Percentiles rank a stretch among this genome's conserved stretches.
phyloP scores from a whole-genome alignment of 805 yeast species.

The Ogataea dorogensis region DNA sequence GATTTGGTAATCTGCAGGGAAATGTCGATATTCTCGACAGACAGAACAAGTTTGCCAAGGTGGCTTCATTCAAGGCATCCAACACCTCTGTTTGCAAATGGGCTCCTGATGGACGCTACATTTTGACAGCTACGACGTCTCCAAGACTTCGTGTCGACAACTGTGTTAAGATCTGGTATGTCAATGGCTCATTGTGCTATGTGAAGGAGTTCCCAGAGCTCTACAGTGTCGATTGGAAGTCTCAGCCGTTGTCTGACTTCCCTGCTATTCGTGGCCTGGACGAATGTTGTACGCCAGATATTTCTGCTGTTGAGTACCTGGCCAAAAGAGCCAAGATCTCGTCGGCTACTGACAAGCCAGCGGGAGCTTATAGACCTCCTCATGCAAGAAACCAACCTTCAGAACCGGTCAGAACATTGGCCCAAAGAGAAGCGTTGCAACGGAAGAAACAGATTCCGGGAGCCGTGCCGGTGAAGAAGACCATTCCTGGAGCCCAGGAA shows the following conservation, averaged over 20 bases:
- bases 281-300: slow-evolving; percentile 67
- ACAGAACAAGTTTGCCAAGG: slow-evolving; percentile 74
- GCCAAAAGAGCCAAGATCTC: slow-evolving; percentile 39
- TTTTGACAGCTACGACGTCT: slow-evolving; percentile 93
- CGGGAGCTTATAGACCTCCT: slow-evolving; percentile 96
- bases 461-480: slow-evolving; percentile 31
- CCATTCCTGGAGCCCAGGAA: slow-evolving; percentile 56
- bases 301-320: slow-evolving; percentile 60
- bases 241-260: slow-evolving; percentile 52
- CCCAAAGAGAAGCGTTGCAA: slow-evolving; percentile 51
- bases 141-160: slow-evolving; percentile 97
- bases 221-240: slow-evolving; percentile 81
- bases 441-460: slow-evolving; percentile 30
- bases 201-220: slow-evolving; percentile 80
- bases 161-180: slow-evolving; percentile 92
- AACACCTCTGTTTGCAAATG: slow-evolving; percentile 96
- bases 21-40: slow-evolving; percentile 93
- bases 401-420: slow-evolving; percentile 47
- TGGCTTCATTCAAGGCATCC: slow-evolving; percentile 82
- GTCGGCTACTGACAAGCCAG: slow-evolving; percentile 46
- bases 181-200: slow-evolving; percentile 76
- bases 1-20: slow-evolving; percentile 97
- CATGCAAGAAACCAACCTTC: slow-evolving; percentile 60
- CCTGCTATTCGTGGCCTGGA: slow-evolving; percentile 51
- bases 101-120: slow-evolving; percentile 95